phyloP scores from a whole-genome alignment of 1,284 basidiomycete species.

The Gymnopus androsaceus region DNA sequence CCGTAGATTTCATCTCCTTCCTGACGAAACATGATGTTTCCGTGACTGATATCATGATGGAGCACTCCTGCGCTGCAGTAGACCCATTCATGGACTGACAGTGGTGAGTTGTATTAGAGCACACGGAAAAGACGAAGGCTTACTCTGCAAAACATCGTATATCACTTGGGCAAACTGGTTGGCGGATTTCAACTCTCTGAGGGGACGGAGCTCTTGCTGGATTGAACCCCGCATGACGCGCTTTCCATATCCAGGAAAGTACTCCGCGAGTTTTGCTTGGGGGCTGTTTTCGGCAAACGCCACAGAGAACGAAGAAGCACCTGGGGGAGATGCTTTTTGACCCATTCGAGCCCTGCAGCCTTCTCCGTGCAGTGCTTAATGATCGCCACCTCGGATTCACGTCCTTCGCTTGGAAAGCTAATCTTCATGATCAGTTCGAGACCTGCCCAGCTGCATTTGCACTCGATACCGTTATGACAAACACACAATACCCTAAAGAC shows the following conservation, averaged over 20 bases:
- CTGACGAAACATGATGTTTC: slow-evolving; percentile 7
- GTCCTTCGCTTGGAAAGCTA: slow-evolving; percentile 1
- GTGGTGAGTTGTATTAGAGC: not conserved
- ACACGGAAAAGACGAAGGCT: not conserved
- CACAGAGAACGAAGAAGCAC: not conserved
- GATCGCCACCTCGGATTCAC: not conserved
- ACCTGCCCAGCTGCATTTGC: no score
- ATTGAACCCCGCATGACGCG: slow-evolving; percentile 5
- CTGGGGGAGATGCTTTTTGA: slow-evolving; percentile 11
- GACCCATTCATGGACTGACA: slow-evolving; percentile 11
- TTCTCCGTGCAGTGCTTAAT: not conserved
- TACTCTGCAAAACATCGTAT: slow-evolving; percentile 9
- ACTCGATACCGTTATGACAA: no score
- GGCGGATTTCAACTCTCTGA: not conserved
- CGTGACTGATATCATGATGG: slow-evolving; percentile 11
- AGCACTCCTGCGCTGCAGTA: slow-evolving; percentile 1
- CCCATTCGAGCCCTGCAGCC: slow-evolving; percentile 5
- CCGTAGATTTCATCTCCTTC: slow-evolving; percentile 4
- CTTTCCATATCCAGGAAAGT: slow-evolving; percentile 3
- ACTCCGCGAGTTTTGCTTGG: not conserved
- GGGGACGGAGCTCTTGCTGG: not conserved
- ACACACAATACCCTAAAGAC: no score
- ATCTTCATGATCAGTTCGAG: slow-evolving; percentile 12
- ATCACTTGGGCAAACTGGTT: slow-evolving; percentile 8
- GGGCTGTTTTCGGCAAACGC: not conserved